phyloP scores from a whole-genome alignment of 164 flowering plant genomes.

The Chimonanthus praecox region DNA sequence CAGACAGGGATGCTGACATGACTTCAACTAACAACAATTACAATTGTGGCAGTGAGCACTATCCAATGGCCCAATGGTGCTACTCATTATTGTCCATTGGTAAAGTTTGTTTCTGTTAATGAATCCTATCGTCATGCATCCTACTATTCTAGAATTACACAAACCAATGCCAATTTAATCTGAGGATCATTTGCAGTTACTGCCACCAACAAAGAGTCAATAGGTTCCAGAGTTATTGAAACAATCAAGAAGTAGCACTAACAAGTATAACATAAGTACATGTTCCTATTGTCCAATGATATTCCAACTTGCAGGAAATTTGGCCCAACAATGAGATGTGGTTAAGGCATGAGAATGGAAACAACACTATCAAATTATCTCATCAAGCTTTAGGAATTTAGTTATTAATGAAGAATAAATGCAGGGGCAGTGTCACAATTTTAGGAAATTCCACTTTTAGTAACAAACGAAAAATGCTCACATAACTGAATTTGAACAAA shows the following conservation, averaged over 20 bases:
- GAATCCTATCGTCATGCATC: background rate
- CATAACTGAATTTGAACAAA: background rate
- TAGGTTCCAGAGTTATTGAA: background rate
- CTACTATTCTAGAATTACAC: background rate
- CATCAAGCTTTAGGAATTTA: background rate
- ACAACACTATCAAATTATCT: background rate
- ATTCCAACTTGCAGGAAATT: background rate
- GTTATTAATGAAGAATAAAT: background rate
- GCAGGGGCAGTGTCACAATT: background rate
- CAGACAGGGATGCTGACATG: too few relatives aligned
- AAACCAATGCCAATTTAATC: background rate
- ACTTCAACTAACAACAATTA: too few relatives aligned
- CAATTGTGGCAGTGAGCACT: background rate
- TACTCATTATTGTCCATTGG: background rate
- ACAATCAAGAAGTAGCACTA: background rate
- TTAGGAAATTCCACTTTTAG: background rate
- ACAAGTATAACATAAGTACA: background rate
- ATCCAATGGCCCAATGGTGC: background rate
- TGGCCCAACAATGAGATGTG: background rate
- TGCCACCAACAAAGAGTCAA: background rate
- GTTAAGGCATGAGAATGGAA: background rate
- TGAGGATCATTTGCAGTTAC: background rate
- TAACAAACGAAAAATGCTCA: background rate
- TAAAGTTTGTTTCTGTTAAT: background rate
- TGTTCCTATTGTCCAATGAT: background rate